Percentiles rank a stretch among this genome's conserved stretches.
phyloP scores from a whole-genome alignment of 148 eudicot species.

The Rhododendron ovatum region DNA sequence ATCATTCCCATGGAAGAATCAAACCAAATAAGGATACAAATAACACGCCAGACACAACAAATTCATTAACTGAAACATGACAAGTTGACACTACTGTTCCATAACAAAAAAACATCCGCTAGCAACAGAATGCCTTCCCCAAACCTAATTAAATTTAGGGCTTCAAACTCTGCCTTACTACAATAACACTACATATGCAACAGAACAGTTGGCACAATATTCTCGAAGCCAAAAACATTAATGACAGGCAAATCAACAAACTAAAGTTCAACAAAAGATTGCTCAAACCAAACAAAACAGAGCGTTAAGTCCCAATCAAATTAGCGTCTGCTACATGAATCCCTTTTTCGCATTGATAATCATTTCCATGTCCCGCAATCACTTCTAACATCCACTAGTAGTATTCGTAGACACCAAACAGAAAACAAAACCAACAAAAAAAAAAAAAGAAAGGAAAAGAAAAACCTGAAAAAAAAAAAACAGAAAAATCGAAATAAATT shows the following conservation, averaged over 20 bases:
- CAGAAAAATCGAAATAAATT: not conserved
- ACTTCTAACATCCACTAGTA: not conserved
- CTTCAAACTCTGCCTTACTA: not conserved
- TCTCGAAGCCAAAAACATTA: not conserved
- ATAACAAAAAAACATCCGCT: not conserved
- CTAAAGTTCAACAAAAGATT: not conserved
- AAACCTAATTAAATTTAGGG: not conserved
- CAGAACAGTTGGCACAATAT: not conserved
- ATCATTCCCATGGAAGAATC: not conserved
- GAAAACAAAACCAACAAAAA: not conserved
- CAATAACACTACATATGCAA: not conserved
- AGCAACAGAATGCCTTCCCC: not conserved
- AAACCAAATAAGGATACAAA: not conserved
- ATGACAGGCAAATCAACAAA: slow-evolving; percentile 5
- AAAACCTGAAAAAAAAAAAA: not conserved
- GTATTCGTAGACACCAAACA: not conserved
- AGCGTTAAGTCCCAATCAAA: not conserved
- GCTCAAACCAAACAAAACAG: not conserved
- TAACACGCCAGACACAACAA: not conserved
- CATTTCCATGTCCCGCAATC: slow-evolving; percentile 1
- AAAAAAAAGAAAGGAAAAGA: not conserved
- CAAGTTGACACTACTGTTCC: not conserved
- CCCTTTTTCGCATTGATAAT: not conserved
- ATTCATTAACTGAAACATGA: not conserved
- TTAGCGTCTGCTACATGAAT: not conserved